Percentiles rank a stretch among this genome's conserved stretches.
Conservation (phyloP, 2,329 filamentous ascomycete genomes). For the Myotisia sp. region DNA sequence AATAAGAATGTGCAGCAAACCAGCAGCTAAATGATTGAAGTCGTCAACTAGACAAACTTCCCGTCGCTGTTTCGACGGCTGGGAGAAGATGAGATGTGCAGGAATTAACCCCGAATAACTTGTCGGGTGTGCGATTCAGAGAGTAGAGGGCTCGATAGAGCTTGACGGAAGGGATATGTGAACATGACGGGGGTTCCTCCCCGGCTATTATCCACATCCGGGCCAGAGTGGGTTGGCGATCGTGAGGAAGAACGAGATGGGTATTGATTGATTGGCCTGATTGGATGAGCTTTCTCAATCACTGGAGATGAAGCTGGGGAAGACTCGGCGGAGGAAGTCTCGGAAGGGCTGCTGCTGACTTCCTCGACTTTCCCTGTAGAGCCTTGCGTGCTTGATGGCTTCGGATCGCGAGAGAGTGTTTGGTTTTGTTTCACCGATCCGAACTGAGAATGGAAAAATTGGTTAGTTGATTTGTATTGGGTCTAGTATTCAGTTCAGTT, state of each 20-base stretch:
- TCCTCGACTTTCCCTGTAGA: background rate
- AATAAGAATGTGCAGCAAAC: too few relatives aligned
- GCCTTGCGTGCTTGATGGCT: background rate
- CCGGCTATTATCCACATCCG: too few relatives aligned
- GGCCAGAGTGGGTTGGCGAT: conserved; percentile 26
- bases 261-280: conserved; percentile 12
- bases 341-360: conserved; percentile 2
- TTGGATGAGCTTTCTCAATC: conserved; percentile 29
- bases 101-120: conserved; percentile 22
- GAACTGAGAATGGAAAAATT: conserved; percentile 4
- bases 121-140: conserved; percentile 34
- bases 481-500: background rate
- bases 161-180: conserved; percentile 30
- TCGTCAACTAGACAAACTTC: too few relatives aligned
- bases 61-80: too few relatives aligned
- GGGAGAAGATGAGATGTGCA: too few relatives aligned
- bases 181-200: conserved; percentile 27
- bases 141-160: conserved; percentile 31
- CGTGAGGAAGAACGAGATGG: conserved; percentile 26
- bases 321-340: conserved; percentile 4
- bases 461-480: background rate
- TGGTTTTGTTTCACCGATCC: background rate
- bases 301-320: conserved; percentile 20
- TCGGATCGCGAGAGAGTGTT: conserved; percentile 4
- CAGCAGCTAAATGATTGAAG: too few relatives aligned